A percentile compares a stretch with the other conserved stretches of the same genome.
These are phyloP conservation scores for Trichosporon faecale DNA, from an alignment of 1,284 basidiomycete genomes.

Conservation along the genomic window DNA sequence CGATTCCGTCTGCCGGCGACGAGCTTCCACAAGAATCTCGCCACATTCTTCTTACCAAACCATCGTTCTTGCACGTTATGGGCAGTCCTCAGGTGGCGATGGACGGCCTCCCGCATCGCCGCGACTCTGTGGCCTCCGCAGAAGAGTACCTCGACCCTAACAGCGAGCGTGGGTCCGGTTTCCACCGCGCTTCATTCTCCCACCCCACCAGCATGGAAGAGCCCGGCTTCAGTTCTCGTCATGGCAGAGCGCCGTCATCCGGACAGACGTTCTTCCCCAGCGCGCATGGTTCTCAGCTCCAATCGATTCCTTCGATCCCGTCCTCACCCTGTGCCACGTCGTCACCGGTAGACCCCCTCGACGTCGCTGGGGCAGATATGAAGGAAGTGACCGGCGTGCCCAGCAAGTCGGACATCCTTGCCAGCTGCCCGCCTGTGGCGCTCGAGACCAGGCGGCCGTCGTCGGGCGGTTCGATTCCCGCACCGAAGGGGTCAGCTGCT, in stretches of 20 bases:
- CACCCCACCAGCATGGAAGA: neutral
- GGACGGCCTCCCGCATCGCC: neutral
- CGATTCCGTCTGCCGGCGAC: neutral
- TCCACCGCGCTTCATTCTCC: neutral
- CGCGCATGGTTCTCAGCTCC: neutral
- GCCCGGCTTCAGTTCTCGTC: neutral
- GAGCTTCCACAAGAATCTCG: neutral
- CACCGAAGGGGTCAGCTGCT: neutral
- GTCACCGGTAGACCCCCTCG: neutral
- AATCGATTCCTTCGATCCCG: neutral
- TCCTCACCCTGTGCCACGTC: neutral
- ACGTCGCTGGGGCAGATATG: neutral
- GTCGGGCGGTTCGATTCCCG: neutral
- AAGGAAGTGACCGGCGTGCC: neutral
- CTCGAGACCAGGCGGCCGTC: neutral
- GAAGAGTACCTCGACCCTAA: neutral
- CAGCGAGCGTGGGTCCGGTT: neutral
- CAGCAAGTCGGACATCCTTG: neutral
- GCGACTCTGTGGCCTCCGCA: neutral
- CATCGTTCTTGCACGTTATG: constrained; percentile 3
- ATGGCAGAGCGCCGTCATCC: neutral
- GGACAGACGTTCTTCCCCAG: neutral
- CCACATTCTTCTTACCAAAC: neutral
- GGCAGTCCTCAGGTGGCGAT: neutral
- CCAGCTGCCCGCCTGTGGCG: neutral